Percentiles rank a stretch among this genome's conserved stretches.
phyloP scores from a whole-genome alignment of 345 rosid species.

The Eucalyptus pumila region DNA sequence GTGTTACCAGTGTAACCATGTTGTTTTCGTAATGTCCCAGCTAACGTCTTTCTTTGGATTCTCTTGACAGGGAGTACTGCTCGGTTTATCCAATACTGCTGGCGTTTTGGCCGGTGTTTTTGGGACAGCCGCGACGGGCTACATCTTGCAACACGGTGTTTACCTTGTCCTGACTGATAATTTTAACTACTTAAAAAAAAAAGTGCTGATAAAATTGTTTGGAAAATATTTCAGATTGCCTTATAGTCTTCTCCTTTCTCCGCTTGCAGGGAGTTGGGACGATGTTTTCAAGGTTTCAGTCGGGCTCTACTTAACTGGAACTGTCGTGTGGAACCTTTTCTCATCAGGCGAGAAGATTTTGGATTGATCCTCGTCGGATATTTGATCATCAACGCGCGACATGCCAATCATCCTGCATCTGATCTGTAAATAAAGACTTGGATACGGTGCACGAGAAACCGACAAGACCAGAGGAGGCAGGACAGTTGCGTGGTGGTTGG shows the following conservation, averaged over 20 bases:
- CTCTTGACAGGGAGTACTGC: slow-evolving; percentile 63
- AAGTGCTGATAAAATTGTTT: background rate
- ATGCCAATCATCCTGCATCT: background rate
- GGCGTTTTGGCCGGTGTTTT: slow-evolving; percentile 93
- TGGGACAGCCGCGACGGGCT: slow-evolving; percentile 95
- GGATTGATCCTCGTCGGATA: slow-evolving; percentile 13
- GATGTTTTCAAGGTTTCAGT: slow-evolving; percentile 85
- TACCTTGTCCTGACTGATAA: background rate
- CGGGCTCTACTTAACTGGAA: slow-evolving; percentile 78
- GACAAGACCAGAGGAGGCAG: background rate
- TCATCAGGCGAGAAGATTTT: slow-evolving; percentile 86
- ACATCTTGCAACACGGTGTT: slow-evolving; percentile 83
- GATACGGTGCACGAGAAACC: background rate
- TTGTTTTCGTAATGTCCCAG: background rate
- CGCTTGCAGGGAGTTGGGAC: slow-evolving; percentile 81
- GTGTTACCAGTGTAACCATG: background rate
- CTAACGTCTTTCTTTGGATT: background rate
- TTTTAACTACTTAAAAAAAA: background rate
- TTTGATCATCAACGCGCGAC: background rate
- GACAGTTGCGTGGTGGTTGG: background rate
- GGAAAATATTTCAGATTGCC: background rate
- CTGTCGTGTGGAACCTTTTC: slow-evolving; percentile 76
- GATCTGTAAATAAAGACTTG: background rate
- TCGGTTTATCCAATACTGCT: slow-evolving; percentile 88
- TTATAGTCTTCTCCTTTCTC: background rate